Conservation (phyloP, 1,284 basidiomycete species). For the Peniophora sp. region DNA sequence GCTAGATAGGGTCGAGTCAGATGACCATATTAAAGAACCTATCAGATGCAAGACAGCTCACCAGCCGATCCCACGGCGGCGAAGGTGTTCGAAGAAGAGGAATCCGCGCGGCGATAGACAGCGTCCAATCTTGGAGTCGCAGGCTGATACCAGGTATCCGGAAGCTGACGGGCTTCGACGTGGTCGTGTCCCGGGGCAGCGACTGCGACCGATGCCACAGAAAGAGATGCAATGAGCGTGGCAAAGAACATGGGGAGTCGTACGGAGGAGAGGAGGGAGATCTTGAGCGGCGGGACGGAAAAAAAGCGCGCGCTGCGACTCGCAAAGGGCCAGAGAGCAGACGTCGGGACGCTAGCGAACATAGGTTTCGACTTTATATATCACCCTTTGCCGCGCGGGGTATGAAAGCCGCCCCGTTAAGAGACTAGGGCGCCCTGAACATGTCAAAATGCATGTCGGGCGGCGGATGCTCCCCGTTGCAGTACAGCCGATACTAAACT, state of each 20-base stretch:
- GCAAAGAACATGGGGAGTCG: background rate
- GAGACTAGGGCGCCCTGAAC: no score
- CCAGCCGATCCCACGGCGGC: slow-evolving; percentile 51
- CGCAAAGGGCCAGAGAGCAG: no score
- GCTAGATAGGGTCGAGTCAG: slow-evolving; percentile 14
- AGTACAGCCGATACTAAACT: no score
- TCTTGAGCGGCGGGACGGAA: background rate
- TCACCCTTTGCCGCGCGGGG: no score
- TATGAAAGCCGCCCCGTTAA: no score
- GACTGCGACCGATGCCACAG: slow-evolving; percentile 2
- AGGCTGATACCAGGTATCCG: slow-evolving; percentile 48
- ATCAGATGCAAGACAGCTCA: slow-evolving; percentile 21
- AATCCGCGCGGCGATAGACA: slow-evolving; percentile 45
- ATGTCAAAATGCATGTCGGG: no score
- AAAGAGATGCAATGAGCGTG: slow-evolving; percentile 6
- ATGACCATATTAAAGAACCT: slow-evolving; percentile 42
- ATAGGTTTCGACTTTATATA: no score
- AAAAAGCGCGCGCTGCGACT: background rate
- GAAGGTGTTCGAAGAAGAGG: slow-evolving; percentile 32
- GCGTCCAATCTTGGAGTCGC: slow-evolving; percentile 44
- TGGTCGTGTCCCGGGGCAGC: slow-evolving; percentile 3
- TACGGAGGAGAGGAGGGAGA: background rate
- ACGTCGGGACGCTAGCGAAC: no score
- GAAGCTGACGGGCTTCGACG: slow-evolving; percentile 18
- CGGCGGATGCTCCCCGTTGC: no score